Base-by-base conservation (phyloP, 257 asterid species). In the Ehretia macrophylla region DNA sequence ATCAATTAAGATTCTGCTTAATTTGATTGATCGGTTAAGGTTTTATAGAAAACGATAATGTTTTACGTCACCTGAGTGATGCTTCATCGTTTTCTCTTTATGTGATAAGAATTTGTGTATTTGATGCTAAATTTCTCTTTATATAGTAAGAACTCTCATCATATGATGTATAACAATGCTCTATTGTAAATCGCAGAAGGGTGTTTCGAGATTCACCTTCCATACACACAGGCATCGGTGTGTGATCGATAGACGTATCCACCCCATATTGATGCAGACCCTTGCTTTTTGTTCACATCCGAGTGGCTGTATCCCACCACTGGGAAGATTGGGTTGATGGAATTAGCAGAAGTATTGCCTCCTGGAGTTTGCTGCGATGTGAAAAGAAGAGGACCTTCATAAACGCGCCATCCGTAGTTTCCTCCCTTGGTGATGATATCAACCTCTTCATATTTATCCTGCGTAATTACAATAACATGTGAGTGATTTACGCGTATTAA, bases 231-330 rank as follows among this genome's bases (percentile, higher is more conserved):
- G 21, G 97, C 95, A 64, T 92, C 99, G 5, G 90, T 77, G 53
- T 70, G 78, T 45, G 96, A 79, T 16, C 97, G 99, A 58, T 86
- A 88, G 67, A 92, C 32, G 63, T 68, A 88, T 56, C 97, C 97
- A 17, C 97, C 99, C 0, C 85, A 69, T 61, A 92, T 92, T 16
- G 96, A 93, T 42, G 99, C 96, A 16, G 97, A 92, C 17, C 97
- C 94, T 11, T 79, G 67, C 6, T 77, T 83, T 68, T 78, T 81
- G 63, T 79, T 84, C 23, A 88, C 66, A 1, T 81, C 64, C 14
- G 91, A 57, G 71, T 92, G 99, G 64, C 67, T 75, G 68, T 92
- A 92, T 62, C 96, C 97, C 19, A 71, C 53, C 51, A 91, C 78
- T 20, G 98, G 96, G 67, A 85, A 81, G 62, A 91, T 91, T 18